Percentiles rank a stretch among this genome's conserved stretches.
Evolutionary conservation across 2,329 filamentous ascomycete species (phyloP).

Genomic region (Alternaria metachromatica): DNA sequence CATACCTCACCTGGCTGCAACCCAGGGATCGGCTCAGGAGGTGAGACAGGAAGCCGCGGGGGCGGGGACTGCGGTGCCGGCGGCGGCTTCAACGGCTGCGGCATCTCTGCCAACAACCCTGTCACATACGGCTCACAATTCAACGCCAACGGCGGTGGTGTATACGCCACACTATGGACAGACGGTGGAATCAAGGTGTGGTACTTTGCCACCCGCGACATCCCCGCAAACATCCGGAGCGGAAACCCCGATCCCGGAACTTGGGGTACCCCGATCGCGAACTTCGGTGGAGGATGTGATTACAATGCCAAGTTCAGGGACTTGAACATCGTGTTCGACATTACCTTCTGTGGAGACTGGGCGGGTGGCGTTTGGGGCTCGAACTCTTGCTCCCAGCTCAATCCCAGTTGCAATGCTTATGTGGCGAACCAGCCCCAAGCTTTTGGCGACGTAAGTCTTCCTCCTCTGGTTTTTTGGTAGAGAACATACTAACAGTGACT

Average conservation of each 20-base stretch:
- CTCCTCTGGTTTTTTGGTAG: rapidly evolving
- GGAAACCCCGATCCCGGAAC: conserved; percentile 50
- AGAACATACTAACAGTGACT: conserved; percentile 12
- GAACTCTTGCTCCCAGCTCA: conserved; percentile 35
- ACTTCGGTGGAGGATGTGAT: conserved; percentile 45
- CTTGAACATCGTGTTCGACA: conserved; percentile 55
- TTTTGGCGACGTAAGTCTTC: conserved; percentile 42
- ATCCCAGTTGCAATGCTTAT: conserved; percentile 47
- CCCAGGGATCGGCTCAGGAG: conserved; percentile 40
- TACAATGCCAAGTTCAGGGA: conserved; percentile 46
- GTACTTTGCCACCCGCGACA: conserved; percentile 51
- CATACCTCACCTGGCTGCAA: conserved; percentile 47
- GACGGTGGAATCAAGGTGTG: conserved; percentile 55
- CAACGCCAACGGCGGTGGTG: conserved; percentile 52
- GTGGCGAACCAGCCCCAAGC: conserved; percentile 47
- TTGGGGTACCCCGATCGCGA: conserved; percentile 53
- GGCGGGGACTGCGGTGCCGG: conserved; percentile 46
- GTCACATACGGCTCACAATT: conserved; percentile 49
- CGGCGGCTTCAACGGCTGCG: conserved; percentile 45
- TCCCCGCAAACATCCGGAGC: conserved; percentile 52
- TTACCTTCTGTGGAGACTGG: conserved; percentile 64
- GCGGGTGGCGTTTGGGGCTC: conserved; percentile 56
- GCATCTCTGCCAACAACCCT: conserved; percentile 32
- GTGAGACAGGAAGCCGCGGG: conserved; percentile 38
- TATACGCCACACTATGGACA: conserved; percentile 54